A percentile compares a stretch with the other conserved stretches of the same genome.
Conservation (phyloP, 345 rosid genomes). For the Hevea brasiliensis region DNA sequence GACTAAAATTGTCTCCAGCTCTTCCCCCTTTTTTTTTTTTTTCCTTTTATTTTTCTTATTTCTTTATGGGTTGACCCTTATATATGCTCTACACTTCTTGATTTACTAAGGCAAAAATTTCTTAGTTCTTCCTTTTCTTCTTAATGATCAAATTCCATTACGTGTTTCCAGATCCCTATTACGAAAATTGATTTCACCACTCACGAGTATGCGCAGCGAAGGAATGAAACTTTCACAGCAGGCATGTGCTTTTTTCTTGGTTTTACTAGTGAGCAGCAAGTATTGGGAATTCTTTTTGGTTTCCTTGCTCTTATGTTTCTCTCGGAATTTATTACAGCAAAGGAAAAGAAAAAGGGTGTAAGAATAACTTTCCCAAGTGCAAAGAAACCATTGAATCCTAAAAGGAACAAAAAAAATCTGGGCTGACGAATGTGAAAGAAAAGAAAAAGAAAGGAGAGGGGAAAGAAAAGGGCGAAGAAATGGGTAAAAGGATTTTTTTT, state of each 20-base stretch:
- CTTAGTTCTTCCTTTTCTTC: neutral
- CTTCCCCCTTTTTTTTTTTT: neutral
- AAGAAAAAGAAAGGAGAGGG: no score
- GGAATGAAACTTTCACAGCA: neutral
- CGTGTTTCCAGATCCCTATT: neutral
- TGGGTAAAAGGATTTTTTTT: no score
- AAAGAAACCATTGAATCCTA: neutral
- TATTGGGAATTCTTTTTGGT: constrained; percentile 9
- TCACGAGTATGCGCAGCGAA: neutral
- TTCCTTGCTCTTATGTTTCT: constrained; percentile 28
- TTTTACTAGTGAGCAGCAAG: neutral
- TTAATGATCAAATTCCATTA: neutral
- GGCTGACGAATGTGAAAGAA: no score
- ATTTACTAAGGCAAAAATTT: neutral
- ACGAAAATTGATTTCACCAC: neutral
- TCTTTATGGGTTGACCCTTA: neutral
- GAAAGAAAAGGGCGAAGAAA: no score
- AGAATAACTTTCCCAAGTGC: constrained; percentile 4
- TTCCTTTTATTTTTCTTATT: neutral
- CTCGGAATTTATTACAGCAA: neutral
- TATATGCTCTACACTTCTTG: neutral
- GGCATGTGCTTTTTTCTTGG: constrained; percentile 2
- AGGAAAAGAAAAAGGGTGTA: neutral
- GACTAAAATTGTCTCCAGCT: constrained; percentile 14
- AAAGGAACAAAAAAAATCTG: neutral